These are phyloP conservation scores for Trypanosoma melophagium DNA, from an alignment of 208 protist species.

Conservation along the genomic window DNA sequence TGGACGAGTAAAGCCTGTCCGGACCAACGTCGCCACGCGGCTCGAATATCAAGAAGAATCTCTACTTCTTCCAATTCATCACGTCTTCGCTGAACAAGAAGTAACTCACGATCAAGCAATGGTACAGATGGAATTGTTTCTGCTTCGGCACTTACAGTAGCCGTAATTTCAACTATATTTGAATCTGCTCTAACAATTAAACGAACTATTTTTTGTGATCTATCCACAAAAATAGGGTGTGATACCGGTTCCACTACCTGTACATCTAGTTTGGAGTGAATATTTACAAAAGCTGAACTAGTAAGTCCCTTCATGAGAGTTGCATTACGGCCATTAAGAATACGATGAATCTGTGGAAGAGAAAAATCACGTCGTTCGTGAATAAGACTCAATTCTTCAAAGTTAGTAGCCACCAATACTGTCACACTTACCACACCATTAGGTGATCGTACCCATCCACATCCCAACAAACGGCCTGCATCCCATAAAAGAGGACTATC, in stretches of 20 bases:
- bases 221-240: slow-evolving; percentile 57
- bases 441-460: slow-evolving; percentile 55
- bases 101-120: slow-evolving; percentile 35
- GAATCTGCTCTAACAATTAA: slow-evolving; percentile 29
- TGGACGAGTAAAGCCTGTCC: slow-evolving; percentile 38
- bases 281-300: slow-evolving; percentile 54
- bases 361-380: slow-evolving; percentile 44
- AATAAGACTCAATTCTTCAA: slow-evolving; percentile 74
- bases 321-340: slow-evolving; percentile 33
- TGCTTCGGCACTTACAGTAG: slow-evolving; percentile 27
- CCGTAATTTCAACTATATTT: slow-evolving; percentile 26
- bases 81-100: slow-evolving; percentile 68
- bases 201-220: slow-evolving; percentile 28
- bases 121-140: slow-evolving; percentile 38
- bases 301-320: neutral
- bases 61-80: slow-evolving; percentile 54
- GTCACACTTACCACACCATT: slow-evolving; percentile 50
- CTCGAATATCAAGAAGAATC: slow-evolving; percentile 53
- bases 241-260: slow-evolving; percentile 51
- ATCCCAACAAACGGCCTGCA: slow-evolving; percentile 52
- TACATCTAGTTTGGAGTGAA: slow-evolving; percentile 59
- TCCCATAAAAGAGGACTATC: slow-evolving; percentile 73
- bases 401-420: slow-evolving; percentile 67
- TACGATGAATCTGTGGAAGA: slow-evolving; percentile 61
- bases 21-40: slow-evolving; percentile 28